These are phyloP conservation scores for Cladosporium cucumerinum DNA, from an alignment of 2,329 filamentous ascomycete species.

Conservation along the genomic window DNA sequence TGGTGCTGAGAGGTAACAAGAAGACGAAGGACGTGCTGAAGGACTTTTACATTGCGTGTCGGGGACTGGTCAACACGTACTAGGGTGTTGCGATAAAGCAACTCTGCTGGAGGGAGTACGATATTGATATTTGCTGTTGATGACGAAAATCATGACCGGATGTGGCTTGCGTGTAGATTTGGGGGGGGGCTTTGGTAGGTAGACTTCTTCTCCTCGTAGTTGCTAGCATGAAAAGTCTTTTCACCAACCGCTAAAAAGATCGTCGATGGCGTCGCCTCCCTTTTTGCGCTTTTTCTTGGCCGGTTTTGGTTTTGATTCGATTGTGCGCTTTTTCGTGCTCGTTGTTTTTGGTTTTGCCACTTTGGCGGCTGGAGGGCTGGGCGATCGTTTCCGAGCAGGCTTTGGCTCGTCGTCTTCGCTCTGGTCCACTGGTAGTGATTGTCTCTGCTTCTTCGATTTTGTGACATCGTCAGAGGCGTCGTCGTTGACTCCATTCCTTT, in stretches of 20 bases:
- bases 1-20: constrained; percentile 60
- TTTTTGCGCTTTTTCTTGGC: constrained; percentile 57
- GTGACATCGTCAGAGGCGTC: background rate
- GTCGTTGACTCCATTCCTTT: background rate
- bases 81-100: background rate
- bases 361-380: background rate
- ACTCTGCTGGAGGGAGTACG: background rate
- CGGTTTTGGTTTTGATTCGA: constrained; percentile 30
- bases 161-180: background rate
- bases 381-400: background rate
- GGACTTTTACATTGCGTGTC: constrained; percentile 69
- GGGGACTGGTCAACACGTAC: constrained; percentile 41
- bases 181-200: background rate
- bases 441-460: no score
- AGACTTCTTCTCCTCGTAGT: background rate
- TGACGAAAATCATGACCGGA: background rate
- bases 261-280: constrained; percentile 66
- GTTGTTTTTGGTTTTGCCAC: background rate
- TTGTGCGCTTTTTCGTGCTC: constrained; percentile 13
- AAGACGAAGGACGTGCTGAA: constrained; percentile 65
- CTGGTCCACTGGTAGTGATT: background rate
- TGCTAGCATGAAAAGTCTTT: background rate
- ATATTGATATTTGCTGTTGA: background rate
- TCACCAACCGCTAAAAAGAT: constrained; percentile 58
- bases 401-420: background rate